These are phyloP conservation scores for Pyrenochaeta sp. DNA, from an alignment of 2,329 filamentous ascomycete species.

Conservation along the genomic window DNA sequence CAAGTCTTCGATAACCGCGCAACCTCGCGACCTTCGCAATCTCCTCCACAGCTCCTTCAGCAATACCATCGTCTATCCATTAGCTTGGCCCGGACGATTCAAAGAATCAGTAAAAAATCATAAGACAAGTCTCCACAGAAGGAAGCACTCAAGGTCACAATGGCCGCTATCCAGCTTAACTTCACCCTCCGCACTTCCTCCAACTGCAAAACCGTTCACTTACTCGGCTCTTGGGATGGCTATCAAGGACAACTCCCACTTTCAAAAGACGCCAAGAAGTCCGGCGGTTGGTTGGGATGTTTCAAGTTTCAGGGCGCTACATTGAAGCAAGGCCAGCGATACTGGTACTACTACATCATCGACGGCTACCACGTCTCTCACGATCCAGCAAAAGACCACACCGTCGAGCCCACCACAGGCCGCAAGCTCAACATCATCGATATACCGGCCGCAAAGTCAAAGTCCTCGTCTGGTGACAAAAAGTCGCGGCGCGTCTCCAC, in stretches of 20 bases:
- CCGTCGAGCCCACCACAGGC: slow-evolving; percentile 93
- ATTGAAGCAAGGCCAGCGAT: slow-evolving; percentile 86
- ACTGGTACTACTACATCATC: slow-evolving; percentile 99
- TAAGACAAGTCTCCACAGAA: slow-evolving; percentile 33
- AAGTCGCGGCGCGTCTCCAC: slow-evolving; percentile 61
- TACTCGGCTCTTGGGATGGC: slow-evolving; percentile 98
- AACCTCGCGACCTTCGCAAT: slow-evolving; percentile 42
- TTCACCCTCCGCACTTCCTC: slow-evolving; percentile 96
- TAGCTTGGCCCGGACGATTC: slow-evolving; percentile 44
- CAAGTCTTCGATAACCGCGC: slow-evolving; percentile 33
- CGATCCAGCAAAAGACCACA: slow-evolving; percentile 88
- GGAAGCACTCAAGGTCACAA: slow-evolving; percentile 53
- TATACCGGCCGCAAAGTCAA: slow-evolving; percentile 67
- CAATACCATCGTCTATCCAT: slow-evolving; percentile 48
- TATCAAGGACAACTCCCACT: slow-evolving; percentile 94
- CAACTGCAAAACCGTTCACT: slow-evolving; percentile 95
- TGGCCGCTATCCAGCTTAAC: slow-evolving; percentile 92
- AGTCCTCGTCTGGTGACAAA: slow-evolving; percentile 53
- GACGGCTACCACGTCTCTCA: slow-evolving; percentile 98
- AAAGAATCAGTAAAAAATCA: slow-evolving; percentile 34
- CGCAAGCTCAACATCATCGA: slow-evolving; percentile 98
- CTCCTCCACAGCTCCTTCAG: slow-evolving; percentile 43
- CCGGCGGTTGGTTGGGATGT: slow-evolving; percentile 91
- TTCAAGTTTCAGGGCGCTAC: slow-evolving; percentile 93
- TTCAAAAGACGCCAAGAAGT: slow-evolving; percentile 88